phyloP scores from a whole-genome alignment of 305 asterid species.

The Salvia sclarea region DNA sequence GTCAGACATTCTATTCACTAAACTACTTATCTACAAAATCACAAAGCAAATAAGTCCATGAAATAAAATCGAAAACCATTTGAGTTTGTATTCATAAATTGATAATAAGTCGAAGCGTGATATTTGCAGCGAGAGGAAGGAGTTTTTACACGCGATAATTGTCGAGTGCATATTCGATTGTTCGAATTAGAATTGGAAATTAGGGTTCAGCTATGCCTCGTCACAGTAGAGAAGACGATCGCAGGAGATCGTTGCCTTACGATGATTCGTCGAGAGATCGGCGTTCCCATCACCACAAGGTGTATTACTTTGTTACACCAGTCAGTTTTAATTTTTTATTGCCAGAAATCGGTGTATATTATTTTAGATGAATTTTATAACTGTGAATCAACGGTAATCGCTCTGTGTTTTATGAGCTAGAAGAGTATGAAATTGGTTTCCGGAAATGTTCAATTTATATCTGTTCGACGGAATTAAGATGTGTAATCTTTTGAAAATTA shows the following conservation, averaged over 20 bases:
- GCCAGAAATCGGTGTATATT: conserved; percentile 13
- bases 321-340: neutral
- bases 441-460: neutral
- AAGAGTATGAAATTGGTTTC: conserved; percentile 4
- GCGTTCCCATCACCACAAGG: conserved; percentile 47
- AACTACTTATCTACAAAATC: neutral
- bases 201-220: conserved; percentile 51
- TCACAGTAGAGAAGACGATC: conserved; percentile 50
- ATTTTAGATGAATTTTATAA: neutral
- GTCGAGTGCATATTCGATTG: neutral
- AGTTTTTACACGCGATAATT: neutral
- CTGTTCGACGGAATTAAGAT: neutral
- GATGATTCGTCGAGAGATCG: conserved; percentile 51
- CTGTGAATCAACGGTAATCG: neutral
- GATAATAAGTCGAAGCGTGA: neutral
- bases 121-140: neutral
- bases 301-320: conserved; percentile 13
- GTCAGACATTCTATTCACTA: neutral
- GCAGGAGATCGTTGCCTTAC: conserved; percentile 51
- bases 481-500: neutral
- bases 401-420: neutral
- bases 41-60: neutral
- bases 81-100: neutral
- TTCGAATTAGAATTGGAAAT: conserved; percentile 8
- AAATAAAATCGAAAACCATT: neutral